These are phyloP conservation scores for Barnettozyma sucrosica DNA, from an alignment of 805 yeast genomes.

Conservation along the genomic window DNA sequence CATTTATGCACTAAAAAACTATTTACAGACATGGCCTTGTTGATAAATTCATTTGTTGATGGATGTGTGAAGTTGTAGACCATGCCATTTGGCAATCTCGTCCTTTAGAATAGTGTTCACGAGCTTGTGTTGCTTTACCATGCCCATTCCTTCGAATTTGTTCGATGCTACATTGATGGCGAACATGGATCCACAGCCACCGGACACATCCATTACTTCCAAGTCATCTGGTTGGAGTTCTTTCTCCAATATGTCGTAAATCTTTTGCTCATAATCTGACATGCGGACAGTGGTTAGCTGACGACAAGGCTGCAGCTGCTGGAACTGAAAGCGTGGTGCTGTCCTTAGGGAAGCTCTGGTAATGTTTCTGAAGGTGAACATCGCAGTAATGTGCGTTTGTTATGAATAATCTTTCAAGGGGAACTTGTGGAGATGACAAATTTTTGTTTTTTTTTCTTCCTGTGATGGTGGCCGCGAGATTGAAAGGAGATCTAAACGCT, in stretches of 20 bases:
- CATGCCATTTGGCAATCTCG: conserved; percentile 92
- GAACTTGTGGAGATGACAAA: neutral
- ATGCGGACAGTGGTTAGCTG: conserved; percentile 2
- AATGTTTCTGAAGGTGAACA: conserved; percentile 4
- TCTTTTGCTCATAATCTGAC: conserved; percentile 53
- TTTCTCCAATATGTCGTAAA: conserved; percentile 48
- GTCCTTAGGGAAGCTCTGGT: conserved; percentile 1
- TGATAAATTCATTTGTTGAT: neutral
- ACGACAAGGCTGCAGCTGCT: neutral
- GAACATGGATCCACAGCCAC: conserved; percentile 98
- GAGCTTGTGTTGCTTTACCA: conserved; percentile 87
- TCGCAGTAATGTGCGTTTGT: neutral
- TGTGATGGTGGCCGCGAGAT: neutral
- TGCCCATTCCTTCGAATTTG: conserved; percentile 71
- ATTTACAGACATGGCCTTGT: neutral
- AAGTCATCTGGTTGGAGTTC: conserved; percentile 57
- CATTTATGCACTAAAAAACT: neutral
- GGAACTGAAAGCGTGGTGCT: neutral
- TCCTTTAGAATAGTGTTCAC: conserved; percentile 79
- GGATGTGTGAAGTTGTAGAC: conserved; percentile 72
- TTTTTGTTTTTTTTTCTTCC: neutral
- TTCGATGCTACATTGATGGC: conserved; percentile 72
- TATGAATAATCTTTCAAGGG: no score
- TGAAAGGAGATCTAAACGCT: no score
- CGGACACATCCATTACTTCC: conserved; percentile 77